Evolutionary conservation across 345 rosid genomes (phyloP).

Genomic region (Lenwebbia sp.): DNA sequence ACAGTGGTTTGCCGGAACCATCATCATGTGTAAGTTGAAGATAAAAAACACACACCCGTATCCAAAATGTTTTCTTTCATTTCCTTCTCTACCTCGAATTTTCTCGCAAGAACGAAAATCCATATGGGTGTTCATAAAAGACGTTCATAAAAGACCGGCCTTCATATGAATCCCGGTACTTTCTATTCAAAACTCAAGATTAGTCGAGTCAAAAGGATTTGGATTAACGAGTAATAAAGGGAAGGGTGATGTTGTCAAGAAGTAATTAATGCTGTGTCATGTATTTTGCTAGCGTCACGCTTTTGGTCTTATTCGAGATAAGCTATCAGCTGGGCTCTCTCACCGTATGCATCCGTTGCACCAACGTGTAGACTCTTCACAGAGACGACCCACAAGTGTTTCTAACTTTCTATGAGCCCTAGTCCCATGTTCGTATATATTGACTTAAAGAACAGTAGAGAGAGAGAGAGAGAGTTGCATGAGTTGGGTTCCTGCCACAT

Average conservation of each 20-base stretch:
- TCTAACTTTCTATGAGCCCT: background rate
- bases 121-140: background rate
- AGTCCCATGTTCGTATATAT: background rate
- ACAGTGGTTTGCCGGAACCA: constrained; percentile 67
- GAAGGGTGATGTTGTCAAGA: background rate
- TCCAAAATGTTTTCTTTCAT: background rate
- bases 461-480: background rate
- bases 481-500: constrained; percentile 29
- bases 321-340: background rate
- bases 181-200: background rate
- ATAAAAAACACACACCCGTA: background rate
- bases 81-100: background rate
- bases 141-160: background rate
- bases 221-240: background rate
- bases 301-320: background rate
- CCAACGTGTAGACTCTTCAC: background rate
- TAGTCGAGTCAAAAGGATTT: background rate
- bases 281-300: background rate
- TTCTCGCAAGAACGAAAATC: background rate
- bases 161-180: background rate
- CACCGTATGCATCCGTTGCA: background rate
- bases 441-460: background rate
- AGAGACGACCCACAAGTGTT: constrained; percentile 9
- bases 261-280: background rate
- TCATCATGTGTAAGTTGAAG: constrained; percentile 58